Conservation (phyloP, 2,329 filamentous ascomycete species). For the Didymella segeticola region DNA sequence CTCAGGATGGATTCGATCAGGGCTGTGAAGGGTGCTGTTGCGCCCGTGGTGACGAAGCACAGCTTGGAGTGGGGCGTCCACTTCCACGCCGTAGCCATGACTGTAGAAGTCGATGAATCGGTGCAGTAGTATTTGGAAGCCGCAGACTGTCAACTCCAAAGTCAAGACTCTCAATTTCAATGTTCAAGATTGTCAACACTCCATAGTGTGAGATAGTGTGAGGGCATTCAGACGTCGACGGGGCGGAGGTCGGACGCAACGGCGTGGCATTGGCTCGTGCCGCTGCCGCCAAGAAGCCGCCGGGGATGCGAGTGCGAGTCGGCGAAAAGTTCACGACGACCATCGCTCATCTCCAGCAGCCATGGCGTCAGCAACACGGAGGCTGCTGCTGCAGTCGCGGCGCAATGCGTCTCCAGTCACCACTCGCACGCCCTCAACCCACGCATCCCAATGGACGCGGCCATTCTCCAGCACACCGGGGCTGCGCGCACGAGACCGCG, state of each 20-base stretch:
- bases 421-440: constrained; percentile 22
- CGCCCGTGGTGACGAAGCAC: constrained; percentile 90
- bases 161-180: too few relatives aligned
- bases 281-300: constrained; percentile 26
- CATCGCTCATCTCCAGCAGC: constrained; percentile 25
- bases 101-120: too few relatives aligned
- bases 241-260: constrained; percentile 33
- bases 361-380: constrained; percentile 47
- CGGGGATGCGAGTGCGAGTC: constrained; percentile 16
- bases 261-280: constrained; percentile 25
- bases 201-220: too few relatives aligned
- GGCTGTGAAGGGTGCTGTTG: constrained; percentile 80
- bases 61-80: constrained; percentile 47
- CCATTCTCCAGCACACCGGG: constrained; percentile 39
- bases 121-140: too few relatives aligned
- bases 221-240: not conserved
- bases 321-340: constrained; percentile 43
- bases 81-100: constrained; percentile 30
- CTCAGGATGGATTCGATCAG: constrained; percentile 73
- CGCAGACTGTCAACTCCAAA: not conserved
- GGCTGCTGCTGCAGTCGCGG: constrained; percentile 40
- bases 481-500: constrained; percentile 24
- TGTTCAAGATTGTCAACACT: not conserved
- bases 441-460: constrained; percentile 42
- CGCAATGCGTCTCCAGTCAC: constrained; percentile 37